These are phyloP conservation scores for Pichia sp. DNA, from an alignment of 1,139 yeast species.

Conservation along the genomic window DNA sequence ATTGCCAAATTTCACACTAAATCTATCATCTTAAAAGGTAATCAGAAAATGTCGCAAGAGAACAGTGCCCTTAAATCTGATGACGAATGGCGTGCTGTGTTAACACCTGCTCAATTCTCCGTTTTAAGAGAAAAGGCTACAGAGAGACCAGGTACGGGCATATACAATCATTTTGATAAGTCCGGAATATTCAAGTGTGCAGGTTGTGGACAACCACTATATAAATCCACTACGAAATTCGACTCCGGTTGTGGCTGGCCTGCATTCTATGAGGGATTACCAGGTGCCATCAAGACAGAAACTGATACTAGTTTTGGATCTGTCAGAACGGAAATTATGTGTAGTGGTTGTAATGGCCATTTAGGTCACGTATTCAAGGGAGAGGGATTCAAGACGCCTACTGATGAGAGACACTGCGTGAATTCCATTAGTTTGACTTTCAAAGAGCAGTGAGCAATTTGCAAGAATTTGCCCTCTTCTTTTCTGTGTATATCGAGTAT, in stretches of 20 bases:
- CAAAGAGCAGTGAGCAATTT: too few species aligned
- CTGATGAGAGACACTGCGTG: slow-evolving; percentile 92
- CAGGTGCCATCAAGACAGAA: slow-evolving; percentile 60
- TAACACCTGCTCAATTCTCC: slow-evolving; percentile 70
- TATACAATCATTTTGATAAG: slow-evolving; percentile 45
- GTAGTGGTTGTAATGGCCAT: slow-evolving; percentile 88
- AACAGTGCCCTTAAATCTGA: slow-evolving; percentile 33
- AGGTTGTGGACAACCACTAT: slow-evolving; percentile 75
- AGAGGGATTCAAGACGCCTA: slow-evolving; percentile 88
- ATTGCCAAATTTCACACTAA: too few species aligned
- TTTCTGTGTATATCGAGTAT: too few species aligned
- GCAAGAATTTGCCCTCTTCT: too few species aligned
- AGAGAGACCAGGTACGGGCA: slow-evolving; percentile 76
- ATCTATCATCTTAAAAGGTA: too few species aligned
- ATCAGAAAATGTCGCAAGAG: too few species aligned
- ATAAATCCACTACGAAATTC: slow-evolving; percentile 74
- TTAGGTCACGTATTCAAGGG: slow-evolving; percentile 91
- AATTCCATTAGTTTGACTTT: slow-evolving; percentile 79
- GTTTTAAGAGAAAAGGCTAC: slow-evolving; percentile 78
- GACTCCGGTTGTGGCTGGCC: slow-evolving; percentile 98
- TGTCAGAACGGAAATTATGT: slow-evolving; percentile 82
- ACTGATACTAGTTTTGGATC: slow-evolving; percentile 64
- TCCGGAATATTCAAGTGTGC: slow-evolving; percentile 75
- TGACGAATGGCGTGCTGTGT: slow-evolving; percentile 72
- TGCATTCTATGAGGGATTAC: slow-evolving; percentile 83